Conservation (phyloP, 768 basidiomycete species). For the Galerina marginata region DNA sequence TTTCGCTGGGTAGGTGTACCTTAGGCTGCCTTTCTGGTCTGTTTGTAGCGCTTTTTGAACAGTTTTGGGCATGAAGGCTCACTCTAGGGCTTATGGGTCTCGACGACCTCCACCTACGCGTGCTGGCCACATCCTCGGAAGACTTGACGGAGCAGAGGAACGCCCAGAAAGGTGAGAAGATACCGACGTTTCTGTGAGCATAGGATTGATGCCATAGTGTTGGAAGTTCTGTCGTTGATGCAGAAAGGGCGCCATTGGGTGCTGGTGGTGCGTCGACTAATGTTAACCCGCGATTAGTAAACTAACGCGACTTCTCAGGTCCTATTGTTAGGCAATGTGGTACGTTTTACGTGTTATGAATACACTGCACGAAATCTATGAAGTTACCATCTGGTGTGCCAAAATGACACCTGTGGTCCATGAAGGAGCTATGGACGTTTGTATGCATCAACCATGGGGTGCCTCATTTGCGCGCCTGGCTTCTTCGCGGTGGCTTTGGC, state of each 20-base stretch:
- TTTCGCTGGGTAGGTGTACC: conserved; percentile 78
- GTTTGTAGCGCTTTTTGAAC: background rate
- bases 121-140: conserved; percentile 83
- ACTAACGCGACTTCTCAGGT: conserved; percentile 51
- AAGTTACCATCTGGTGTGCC: background rate
- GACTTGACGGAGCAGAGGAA: conserved; percentile 68
- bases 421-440: too few relatives aligned
- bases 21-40: background rate
- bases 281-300: background rate
- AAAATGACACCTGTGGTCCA: too few relatives aligned
- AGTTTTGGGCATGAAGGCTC: conserved; percentile 49
- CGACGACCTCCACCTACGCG: conserved; percentile 89
- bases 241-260: conserved; percentile 88
- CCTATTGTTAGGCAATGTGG: conserved; percentile 87
- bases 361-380: background rate
- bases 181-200: background rate
- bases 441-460: too few relatives aligned
- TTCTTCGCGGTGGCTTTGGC: too few relatives aligned
- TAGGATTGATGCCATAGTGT: background rate
- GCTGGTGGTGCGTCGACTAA: conserved; percentile 67
- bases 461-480: too few relatives aligned
- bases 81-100: conserved; percentile 95
- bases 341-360: conserved; percentile 40
- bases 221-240: conserved; percentile 55
- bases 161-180: conserved; percentile 64